phyloP scores from a whole-genome alignment of 352 stramenopile genomes.

The Elongisporangium prolatum region DNA sequence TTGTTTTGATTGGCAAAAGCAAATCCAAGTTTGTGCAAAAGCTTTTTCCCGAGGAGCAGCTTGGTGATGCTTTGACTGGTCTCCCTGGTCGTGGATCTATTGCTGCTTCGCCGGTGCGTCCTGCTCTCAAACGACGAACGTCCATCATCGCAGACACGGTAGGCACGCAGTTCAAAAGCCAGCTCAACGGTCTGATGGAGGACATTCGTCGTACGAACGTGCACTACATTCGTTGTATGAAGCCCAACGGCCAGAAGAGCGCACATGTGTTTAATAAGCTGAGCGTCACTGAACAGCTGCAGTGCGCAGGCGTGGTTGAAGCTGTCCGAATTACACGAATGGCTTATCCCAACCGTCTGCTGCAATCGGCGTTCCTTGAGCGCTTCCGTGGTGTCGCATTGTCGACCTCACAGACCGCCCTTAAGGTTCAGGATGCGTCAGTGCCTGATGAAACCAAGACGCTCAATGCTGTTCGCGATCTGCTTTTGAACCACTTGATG shows the following conservation, averaged over 20 bases:
- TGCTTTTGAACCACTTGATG: conserved; percentile 61
- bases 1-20: conserved; percentile 71
- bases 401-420: not conserved
- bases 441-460: conserved; percentile 39
- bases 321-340: conserved; percentile 96
- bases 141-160: conserved; percentile 83
- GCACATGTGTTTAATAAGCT: conserved; percentile 83
- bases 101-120: conserved; percentile 12
- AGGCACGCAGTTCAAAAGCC: conserved; percentile 91
- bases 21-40: conserved; percentile 67
- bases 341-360: conserved; percentile 97
- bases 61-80: conserved; percentile 38
- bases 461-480: conserved; percentile 32
- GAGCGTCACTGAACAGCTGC: conserved; percentile 94
- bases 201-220: conserved; percentile 95
- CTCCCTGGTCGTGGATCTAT: conserved; percentile 20
- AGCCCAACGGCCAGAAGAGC: conserved; percentile 97
- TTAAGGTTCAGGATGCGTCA: conserved; percentile 14
- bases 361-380: conserved; percentile 85
- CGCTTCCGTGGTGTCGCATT: conserved; percentile 71
- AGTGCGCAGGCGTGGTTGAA: conserved; percentile 98
- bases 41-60: conserved; percentile 71
- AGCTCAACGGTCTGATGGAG: conserved; percentile 92
- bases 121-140: conserved; percentile 64
- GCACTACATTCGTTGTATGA: conserved; percentile 99